A percentile compares a stretch with the other conserved stretches of the same genome.
These are phyloP conservation scores for Neonectria punicea DNA, from an alignment of 2,329 filamentous ascomycete genomes.

Conservation along the genomic window DNA sequence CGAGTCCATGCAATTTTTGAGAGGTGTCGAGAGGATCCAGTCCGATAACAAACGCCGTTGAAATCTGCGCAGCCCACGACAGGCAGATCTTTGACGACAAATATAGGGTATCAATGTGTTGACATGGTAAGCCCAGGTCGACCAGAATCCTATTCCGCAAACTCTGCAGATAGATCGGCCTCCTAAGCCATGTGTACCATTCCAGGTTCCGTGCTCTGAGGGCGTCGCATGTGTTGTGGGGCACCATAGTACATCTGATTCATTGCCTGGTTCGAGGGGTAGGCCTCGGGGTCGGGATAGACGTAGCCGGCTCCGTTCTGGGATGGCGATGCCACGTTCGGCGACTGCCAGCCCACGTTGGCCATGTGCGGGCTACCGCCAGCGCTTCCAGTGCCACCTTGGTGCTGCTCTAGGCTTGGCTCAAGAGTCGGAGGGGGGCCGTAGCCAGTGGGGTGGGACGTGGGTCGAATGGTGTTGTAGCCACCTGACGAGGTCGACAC, in stretches of 20 bases:
- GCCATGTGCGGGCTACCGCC: slow-evolving; percentile 87
- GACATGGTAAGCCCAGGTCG: slow-evolving; percentile 13
- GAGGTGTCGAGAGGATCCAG: slow-evolving; percentile 29
- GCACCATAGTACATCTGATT: slow-evolving; percentile 79
- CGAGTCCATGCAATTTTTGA: slow-evolving; percentile 30
- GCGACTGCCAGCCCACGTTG: slow-evolving; percentile 86
- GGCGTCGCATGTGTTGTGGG: slow-evolving; percentile 72
- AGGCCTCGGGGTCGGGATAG: slow-evolving; percentile 85
- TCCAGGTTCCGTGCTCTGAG: slow-evolving; percentile 78
- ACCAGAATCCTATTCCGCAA: slow-evolving; percentile 19
- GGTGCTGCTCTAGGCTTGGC: slow-evolving; percentile 82
- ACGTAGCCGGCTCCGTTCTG: slow-evolving; percentile 75
- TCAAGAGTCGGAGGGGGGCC: slow-evolving; percentile 88
- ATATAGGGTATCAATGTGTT: slow-evolving; percentile 40
- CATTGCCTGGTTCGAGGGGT: slow-evolving; percentile 67
- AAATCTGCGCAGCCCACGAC: slow-evolving; percentile 24
- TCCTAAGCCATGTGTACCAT: slow-evolving; percentile 55
- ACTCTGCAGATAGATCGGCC: slow-evolving; percentile 27
- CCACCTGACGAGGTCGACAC: slow-evolving; percentile 73
- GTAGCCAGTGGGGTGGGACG: slow-evolving; percentile 86
- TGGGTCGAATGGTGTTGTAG: slow-evolving; percentile 70
- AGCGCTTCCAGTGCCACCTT: slow-evolving; percentile 74
- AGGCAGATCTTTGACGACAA: slow-evolving; percentile 30
- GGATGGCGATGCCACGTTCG: slow-evolving; percentile 77
- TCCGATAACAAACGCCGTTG: slow-evolving; percentile 35